Conservation (phyloP, 306 rosid genomes). For the Lagenaria siceraria region DNA sequence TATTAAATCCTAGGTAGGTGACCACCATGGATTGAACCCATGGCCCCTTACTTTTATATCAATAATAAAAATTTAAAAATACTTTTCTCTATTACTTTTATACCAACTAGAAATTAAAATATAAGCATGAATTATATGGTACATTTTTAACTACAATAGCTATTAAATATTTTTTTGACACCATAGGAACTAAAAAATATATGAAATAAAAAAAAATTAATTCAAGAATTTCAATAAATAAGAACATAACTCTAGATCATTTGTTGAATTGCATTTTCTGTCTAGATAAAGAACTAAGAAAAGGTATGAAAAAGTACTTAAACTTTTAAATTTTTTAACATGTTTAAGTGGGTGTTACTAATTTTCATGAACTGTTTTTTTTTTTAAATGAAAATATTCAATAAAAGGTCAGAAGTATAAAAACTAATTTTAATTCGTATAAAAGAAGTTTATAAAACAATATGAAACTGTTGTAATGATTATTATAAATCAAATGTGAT, state of each 20-base stretch:
- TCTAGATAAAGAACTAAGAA: not conserved
- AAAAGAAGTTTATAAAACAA: not conserved
- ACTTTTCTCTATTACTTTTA: not conserved
- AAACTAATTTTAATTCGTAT: not conserved
- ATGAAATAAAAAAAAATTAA: too few relatives aligned
- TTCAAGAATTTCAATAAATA: not conserved
- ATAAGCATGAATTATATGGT: not conserved
- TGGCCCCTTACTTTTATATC: too few relatives aligned
- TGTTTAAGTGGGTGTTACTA: not conserved
- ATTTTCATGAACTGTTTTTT: not conserved
- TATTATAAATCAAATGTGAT: not conserved
- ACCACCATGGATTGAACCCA: too few relatives aligned
- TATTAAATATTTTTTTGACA: not conserved
- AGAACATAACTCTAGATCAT: not conserved
- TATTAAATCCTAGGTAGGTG: too few relatives aligned
- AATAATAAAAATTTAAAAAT: too few relatives aligned
- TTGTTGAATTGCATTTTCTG: not conserved
- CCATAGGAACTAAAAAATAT: not conserved
- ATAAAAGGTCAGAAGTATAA: not conserved
- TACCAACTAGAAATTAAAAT: not conserved
- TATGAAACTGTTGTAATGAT: not conserved
- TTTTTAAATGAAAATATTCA: not conserved
- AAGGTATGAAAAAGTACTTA: not conserved
- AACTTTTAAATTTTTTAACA: not conserved
- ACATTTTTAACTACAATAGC: not conserved